Evolutionary conservation across 2,329 filamentous ascomycete species (phyloP).

Genomic region (Cryphonectria japonica): DNA sequence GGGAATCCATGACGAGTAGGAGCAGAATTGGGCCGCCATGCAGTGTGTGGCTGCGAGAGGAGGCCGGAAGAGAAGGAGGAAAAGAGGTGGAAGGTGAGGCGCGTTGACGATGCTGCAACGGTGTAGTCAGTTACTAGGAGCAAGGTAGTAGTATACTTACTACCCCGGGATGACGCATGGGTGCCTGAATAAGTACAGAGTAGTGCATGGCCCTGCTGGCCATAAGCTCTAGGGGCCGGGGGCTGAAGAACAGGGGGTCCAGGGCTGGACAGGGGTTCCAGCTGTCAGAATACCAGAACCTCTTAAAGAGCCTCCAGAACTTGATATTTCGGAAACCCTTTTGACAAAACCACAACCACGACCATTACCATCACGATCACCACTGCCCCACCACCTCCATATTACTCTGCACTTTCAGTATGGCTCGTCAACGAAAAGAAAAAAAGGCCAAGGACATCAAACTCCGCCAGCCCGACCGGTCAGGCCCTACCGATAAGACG

Average conservation of each 20-base stretch:
- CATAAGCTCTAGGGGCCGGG: not conserved
- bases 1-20: constrained; percentile 33
- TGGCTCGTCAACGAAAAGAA: constrained; percentile 56
- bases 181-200: not conserved
- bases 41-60: not conserved
- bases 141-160: not conserved
- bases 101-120: not conserved
- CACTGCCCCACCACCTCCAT: not conserved
- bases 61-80: not conserved
- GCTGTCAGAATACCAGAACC: not conserved
- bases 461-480: constrained; percentile 71
- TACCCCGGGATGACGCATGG: not conserved
- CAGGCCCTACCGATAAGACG: constrained; percentile 64
- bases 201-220: not conserved
- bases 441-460: constrained; percentile 57
- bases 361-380: not conserved
- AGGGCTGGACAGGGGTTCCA: not conserved
- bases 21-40: not conserved
- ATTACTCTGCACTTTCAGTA: constrained; percentile 32
- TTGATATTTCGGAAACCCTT: not conserved
- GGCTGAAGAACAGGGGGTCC: not conserved
- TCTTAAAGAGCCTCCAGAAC: not conserved
- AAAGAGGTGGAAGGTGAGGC: not conserved
- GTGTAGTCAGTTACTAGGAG: not conserved
- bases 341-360: not conserved